Conservation (phyloP, 345 rosid species). For the Reutealis trisperma region DNA sequence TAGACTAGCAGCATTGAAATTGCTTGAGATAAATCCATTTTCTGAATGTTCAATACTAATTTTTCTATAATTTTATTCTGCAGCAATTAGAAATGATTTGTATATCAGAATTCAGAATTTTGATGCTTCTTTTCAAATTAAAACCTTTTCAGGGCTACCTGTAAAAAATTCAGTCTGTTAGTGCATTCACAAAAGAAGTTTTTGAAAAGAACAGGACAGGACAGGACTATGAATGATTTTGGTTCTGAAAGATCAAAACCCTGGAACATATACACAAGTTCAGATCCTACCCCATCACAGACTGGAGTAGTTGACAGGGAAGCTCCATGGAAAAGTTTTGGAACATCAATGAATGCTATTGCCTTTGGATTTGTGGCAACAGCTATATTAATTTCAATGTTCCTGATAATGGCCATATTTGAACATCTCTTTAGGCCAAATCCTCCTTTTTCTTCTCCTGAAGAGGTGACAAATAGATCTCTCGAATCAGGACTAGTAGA, state of each 20-base stretch:
- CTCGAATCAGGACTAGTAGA: conserved; percentile 30
- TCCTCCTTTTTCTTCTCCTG: conserved; percentile 59
- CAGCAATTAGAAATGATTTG: background rate
- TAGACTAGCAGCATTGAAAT: background rate
- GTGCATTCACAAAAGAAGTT: background rate
- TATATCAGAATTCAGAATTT: background rate
- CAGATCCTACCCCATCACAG: conserved; percentile 42
- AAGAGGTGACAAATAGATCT: conserved; percentile 22
- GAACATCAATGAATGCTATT: conserved; percentile 74
- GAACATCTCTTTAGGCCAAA: conserved; percentile 82
- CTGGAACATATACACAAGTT: conserved; percentile 57
- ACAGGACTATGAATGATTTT: conserved; percentile 45
- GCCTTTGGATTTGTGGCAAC: conserved; percentile 96
- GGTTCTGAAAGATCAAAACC: conserved; percentile 53
- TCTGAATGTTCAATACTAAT: background rate
- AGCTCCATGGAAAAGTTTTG: conserved; percentile 65
- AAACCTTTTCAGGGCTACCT: conserved; percentile 14
- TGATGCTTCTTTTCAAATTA: background rate
- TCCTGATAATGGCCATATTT: conserved; percentile 90
- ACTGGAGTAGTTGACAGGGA: conserved; percentile 27
- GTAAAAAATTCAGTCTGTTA: background rate
- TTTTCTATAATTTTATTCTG: background rate
- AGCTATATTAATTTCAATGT: conserved; percentile 85
- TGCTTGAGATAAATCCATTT: no score
- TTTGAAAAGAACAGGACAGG: background rate